Percentiles rank a stretch among this genome's conserved stretches.
phyloP scores from a whole-genome alignment of 2,329 filamentous ascomycete species.

The Curvularia verruculosa region DNA sequence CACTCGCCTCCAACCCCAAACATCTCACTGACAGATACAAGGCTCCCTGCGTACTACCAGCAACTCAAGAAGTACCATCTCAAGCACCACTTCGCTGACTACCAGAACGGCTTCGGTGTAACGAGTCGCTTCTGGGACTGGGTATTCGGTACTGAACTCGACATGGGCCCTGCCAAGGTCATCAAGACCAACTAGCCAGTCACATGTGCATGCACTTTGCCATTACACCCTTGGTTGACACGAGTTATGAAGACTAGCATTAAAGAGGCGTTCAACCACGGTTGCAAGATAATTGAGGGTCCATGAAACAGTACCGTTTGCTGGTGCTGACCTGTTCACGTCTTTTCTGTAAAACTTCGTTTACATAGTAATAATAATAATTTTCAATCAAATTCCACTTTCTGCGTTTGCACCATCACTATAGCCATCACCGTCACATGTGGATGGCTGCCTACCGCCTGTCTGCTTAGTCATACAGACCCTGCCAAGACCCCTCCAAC shows the following conservation, averaged over 20 bases:
- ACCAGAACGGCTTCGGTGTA: conserved; percentile 95
- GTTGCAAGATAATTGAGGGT: conserved; percentile 6
- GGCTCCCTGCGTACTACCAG: conserved; percentile 86
- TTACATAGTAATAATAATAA: conserved; percentile 14
- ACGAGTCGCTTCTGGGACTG: conserved; percentile 96
- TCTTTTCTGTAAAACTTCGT: conserved; percentile 2
- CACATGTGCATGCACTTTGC: not conserved
- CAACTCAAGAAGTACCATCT: conserved; percentile 97
- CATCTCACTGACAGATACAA: conserved; percentile 36
- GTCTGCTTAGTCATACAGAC: conserved; percentile 2
- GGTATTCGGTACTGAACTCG: conserved; percentile 87
- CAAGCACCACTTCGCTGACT: conserved; percentile 96
- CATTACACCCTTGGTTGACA: conserved; percentile 9
- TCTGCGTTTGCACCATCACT: not conserved
- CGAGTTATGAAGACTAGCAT: conserved; percentile 12
- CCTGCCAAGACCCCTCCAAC: conserved; percentile 16
- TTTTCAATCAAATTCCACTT: not conserved
- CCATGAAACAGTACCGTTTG: conserved; percentile 1
- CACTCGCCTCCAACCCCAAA: not conserved
- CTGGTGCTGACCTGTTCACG: not conserved
- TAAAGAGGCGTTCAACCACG: conserved; percentile 13
- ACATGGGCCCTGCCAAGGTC: conserved; percentile 57
- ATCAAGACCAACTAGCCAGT: conserved; percentile 50
- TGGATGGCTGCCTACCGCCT: conserved; percentile 1
- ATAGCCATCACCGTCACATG: not conserved